Base-by-base conservation (phyloP, 257 asterid genomes). In the Scutellaria galericulata region DNA sequence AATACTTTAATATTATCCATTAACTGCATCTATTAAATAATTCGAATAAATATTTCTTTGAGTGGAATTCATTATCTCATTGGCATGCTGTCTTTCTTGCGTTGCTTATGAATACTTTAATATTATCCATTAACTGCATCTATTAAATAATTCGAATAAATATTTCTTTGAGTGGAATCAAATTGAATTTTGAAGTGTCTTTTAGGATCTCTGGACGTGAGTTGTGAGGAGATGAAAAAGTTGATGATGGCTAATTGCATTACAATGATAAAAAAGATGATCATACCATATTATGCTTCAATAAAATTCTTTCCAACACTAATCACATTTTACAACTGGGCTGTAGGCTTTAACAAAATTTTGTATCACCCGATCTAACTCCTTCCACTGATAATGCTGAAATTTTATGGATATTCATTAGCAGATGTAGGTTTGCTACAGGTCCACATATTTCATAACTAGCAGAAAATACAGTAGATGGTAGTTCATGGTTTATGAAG, bases 271-370 rank as follows among this genome's bases (percentile, higher is more conserved):
- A 12, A 59, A 55, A 46, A 39, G 14, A 27, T 8, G 48, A 42
- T 68, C 42, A 62, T 55, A 12, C 64, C 15, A 42, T 31, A 27
- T 61, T 69, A 50, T 74, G 69, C 61, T 71, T 78, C 68, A 51
- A 62, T 37, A 13, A 18, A 70, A 20, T 59, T 31, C 10, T 64
- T 50, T 64, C 46, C 66, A 39, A 40, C 63, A 71, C 1, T 47
- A 73, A 39, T 73, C 62, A 42, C 67, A 42, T 45, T 54, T 52
- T 39, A 9, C 20, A 13, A 41, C 45, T 15, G 61, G 39, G 24
- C 42, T 68, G 57, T 35, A n/a, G 61, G 11, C 14, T 27, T 54
- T 5, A 10, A 24, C 65, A 18, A 62, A 37, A 31, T 66, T n/a
- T 46, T 47, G 45, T 53, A 39, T 66, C 70, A 55, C 39, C 61